These are phyloP conservation scores for Discostella stelligeroides DNA, from an alignment of 108 stramenopile genomes.

Conservation along the genomic window DNA sequence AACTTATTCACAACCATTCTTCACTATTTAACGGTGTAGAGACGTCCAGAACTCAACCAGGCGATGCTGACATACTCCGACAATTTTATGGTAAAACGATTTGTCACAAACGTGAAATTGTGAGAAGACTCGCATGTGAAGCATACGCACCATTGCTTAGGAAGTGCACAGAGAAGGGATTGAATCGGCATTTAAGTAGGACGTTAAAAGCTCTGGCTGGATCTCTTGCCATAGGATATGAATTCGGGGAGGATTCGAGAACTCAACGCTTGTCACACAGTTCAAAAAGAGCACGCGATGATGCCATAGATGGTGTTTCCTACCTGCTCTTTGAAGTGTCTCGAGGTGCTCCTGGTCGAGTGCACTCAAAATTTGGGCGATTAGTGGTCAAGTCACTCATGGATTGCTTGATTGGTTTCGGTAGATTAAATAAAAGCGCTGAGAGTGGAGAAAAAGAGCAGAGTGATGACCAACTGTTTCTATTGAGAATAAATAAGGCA, in stretches of 20 bases:
- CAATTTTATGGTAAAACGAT: constrained; percentile 80
- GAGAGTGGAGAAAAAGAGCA: not conserved
- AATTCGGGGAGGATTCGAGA: constrained; percentile 2
- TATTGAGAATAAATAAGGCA: constrained; percentile 27
- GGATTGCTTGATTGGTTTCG: constrained; percentile 44
- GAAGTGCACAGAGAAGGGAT: constrained; percentile 59
- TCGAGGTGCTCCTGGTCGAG: constrained; percentile 65
- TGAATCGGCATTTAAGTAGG: constrained; percentile 67
- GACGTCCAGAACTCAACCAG: constrained; percentile 23
- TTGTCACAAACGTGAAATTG: constrained; percentile 69
- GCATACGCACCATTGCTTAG: constrained; percentile 80
- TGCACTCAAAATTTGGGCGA: constrained; percentile 72
- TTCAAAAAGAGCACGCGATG: constrained; percentile 51
- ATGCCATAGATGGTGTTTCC: constrained; percentile 85
- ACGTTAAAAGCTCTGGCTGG: constrained; percentile 71
- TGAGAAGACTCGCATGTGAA: constrained; percentile 77
- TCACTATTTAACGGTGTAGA: constrained; percentile 2
- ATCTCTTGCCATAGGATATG: constrained; percentile 19
- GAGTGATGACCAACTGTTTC: constrained; percentile 10
- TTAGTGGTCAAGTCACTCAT: constrained; percentile 60
- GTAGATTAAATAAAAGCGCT: not conserved
- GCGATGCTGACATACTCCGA: constrained; percentile 68
- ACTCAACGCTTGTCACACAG: constrained; percentile 9
- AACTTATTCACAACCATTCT: constrained; percentile 44
- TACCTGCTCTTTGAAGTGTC: constrained; percentile 69